Conservation (phyloP, 2,329 filamentous ascomycete species). For the Aspergillus arachidicola region DNA sequence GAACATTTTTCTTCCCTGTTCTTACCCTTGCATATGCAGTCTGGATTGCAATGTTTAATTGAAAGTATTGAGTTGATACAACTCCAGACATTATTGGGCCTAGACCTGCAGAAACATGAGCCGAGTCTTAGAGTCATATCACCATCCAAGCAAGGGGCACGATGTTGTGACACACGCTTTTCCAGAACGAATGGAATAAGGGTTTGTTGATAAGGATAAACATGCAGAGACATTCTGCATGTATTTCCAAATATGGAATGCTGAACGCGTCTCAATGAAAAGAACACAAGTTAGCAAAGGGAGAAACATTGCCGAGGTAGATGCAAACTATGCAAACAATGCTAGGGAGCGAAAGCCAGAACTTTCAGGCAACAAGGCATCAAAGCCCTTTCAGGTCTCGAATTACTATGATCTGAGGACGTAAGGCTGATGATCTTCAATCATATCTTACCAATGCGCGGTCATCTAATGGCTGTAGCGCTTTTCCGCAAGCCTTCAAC, state of each 20-base stretch:
- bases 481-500: neutral
- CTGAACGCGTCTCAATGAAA: neutral
- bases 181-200: neutral
- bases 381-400: neutral
- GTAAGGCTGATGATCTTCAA: neutral
- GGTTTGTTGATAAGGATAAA: neutral
- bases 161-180: neutral
- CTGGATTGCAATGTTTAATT: neutral
- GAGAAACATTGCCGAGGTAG: constrained; percentile 1
- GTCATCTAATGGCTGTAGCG: neutral
- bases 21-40: neutral
- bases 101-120: neutral
- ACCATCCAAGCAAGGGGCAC: neutral
- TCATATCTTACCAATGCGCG: neutral
- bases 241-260: neutral
- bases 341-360: neutral
- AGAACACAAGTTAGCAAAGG: neutral
- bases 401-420: neutral
- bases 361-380: neutral
- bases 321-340: neutral
- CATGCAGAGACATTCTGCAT: neutral
- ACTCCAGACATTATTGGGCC: neutral
- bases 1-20: neutral
- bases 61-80: neutral
- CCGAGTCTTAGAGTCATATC: neutral